These are phyloP conservation scores for Linanthus parryae DNA, from an alignment of 148 eudicot genomes.

Conservation along the genomic window DNA sequence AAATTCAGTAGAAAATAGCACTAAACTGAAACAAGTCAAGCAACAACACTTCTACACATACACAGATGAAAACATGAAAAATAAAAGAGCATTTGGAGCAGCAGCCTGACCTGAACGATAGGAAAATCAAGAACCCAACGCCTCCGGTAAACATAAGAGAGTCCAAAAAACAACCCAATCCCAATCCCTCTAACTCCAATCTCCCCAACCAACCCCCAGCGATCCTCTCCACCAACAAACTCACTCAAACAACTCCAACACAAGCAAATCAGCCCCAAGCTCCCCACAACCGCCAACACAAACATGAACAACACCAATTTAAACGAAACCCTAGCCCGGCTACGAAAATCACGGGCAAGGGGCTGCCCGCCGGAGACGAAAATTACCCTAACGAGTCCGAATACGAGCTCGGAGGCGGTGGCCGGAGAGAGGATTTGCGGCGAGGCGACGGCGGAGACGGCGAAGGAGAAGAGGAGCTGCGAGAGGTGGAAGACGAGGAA, in stretches of 20 bases:
- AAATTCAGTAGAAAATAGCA: too few species aligned
- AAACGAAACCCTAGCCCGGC: slow-evolving; percentile 39
- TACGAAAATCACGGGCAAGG: slow-evolving; percentile 18
- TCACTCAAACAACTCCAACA: slow-evolving; percentile 17
- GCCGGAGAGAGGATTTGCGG: slow-evolving; percentile 39
- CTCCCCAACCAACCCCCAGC: slow-evolving; percentile 6
- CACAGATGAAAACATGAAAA: too few species aligned
- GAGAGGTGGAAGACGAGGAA: slow-evolving; percentile 31
- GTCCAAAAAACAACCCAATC: slow-evolving; percentile 59
- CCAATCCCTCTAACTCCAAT: slow-evolving; percentile 45
- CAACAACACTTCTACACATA: too few species aligned
- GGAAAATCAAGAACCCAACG: slow-evolving; percentile 72
- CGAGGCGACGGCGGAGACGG: slow-evolving; percentile 24
- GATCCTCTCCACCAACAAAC: slow-evolving; percentile 14
- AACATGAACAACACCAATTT: slow-evolving; percentile 28
- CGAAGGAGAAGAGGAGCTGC: slow-evolving; percentile 18
- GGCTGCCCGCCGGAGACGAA: slow-evolving; percentile 26
- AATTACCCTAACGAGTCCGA: slow-evolving; percentile 27
- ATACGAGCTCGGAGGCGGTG: slow-evolving; percentile 26
- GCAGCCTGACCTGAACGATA: slow-evolving; percentile 62
- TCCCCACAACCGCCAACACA: slow-evolving; percentile 34
- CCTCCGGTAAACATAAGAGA: slow-evolving; percentile 38
- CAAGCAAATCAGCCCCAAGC: slow-evolving; percentile 30
- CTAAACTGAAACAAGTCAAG: too few species aligned
- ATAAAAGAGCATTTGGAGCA: neutral